A percentile compares a stretch with the other conserved stretches of the same genome.
Conservation (phyloP, 176 grass and related monocot species). For the Miscanthus lutarioriparius region DNA sequence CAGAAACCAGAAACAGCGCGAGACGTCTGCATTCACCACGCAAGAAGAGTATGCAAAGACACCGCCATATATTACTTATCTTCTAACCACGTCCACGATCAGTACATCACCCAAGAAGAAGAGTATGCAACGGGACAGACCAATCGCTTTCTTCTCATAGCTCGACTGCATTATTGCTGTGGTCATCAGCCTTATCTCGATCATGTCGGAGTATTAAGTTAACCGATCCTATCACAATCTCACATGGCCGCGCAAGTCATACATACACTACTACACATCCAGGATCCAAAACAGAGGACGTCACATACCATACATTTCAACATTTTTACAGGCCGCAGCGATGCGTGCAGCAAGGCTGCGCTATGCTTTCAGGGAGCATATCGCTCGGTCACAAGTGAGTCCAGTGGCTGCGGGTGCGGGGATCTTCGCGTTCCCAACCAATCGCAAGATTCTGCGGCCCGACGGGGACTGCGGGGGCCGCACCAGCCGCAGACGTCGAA, state of each 20-base stretch:
- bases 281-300: constrained; percentile 16
- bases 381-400: background rate
- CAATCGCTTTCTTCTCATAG: constrained; percentile 18
- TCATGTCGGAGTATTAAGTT: background rate
- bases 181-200: constrained; percentile 21
- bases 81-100: background rate
- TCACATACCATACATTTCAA: background rate
- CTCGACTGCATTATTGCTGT: background rate
- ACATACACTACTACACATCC: background rate
- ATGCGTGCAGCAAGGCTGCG: background rate
- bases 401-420: background rate
- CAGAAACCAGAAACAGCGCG: background rate
- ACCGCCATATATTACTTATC: background rate
- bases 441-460: background rate
- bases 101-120: constrained; percentile 9
- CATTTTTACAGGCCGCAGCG: background rate
- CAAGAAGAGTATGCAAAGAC: constrained; percentile 12
- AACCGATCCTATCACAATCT: background rate
- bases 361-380: constrained; percentile 30
- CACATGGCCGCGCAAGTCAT: background rate
- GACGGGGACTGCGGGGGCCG: background rate
- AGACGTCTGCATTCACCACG: constrained; percentile 9
- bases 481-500: background rate
- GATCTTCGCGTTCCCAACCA: constrained; percentile 12
- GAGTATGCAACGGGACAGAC: background rate